Conservation (phyloP, 1,139 yeast species). For the Geotrichum aggregatum region DNA sequence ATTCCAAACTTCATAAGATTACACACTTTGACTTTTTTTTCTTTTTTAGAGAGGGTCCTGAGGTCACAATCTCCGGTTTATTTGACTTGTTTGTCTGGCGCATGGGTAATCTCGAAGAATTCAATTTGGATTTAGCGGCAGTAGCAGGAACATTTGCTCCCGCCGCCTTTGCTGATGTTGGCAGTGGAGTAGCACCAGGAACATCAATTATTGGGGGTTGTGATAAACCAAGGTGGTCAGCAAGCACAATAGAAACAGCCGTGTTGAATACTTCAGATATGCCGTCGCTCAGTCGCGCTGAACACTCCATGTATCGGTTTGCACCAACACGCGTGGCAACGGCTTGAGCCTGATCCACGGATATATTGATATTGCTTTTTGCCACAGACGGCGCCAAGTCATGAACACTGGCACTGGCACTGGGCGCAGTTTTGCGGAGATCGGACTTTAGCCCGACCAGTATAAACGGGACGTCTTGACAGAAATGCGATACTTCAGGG, state of each 20-base stretch:
- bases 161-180: not conserved
- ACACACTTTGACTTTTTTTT: slow-evolving; percentile 18
- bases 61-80: slow-evolving; percentile 7
- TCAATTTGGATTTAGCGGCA: not conserved
- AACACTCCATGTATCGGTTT: slow-evolving; percentile 70
- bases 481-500: slow-evolving; percentile 79
- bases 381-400: slow-evolving; percentile 19
- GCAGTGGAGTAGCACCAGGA: not conserved
- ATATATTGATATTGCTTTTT: slow-evolving; percentile 1
- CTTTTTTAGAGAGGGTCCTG: slow-evolving; percentile 10
- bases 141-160: too few relatives aligned
- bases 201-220: slow-evolving; percentile 16
- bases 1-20: slow-evolving; percentile 7
- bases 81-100: not conserved
- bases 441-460: slow-evolving; percentile 80
- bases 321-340: slow-evolving; percentile 69
- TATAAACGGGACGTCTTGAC: slow-evolving; percentile 72
- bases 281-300: slow-evolving; percentile 67
- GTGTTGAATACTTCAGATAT: slow-evolving; percentile 61
- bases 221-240: slow-evolving; percentile 23
- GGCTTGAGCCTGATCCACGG: slow-evolving; percentile 39
- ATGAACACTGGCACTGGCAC: slow-evolving; percentile 25
- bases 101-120: not conserved
- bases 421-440: slow-evolving; percentile 38
- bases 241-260: slow-evolving; percentile 30